Evolutionary conservation across 768 basidiomycete genomes (phyloP), one percentile per base, ranked within the genome.

Genomic region (Phylloporus sp.): DNA sequence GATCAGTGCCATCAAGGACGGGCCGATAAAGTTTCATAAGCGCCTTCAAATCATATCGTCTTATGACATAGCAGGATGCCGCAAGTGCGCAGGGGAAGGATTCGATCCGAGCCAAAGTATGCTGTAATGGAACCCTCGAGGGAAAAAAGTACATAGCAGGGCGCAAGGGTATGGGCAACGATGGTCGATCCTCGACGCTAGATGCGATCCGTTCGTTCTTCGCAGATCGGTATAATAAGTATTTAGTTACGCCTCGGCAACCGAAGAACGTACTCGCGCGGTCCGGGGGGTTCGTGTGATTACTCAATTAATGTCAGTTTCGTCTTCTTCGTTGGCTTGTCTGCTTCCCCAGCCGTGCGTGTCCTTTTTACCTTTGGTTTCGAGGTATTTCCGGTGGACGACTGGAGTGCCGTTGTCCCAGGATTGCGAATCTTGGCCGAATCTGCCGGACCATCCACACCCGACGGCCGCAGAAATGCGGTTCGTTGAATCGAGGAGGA

Each of bases 21-120:
- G 22, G 33, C 46, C 50, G 53, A 52, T 63, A 61, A 50, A 48
- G 60, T 63, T 63, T 63, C 61, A 63, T 64, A 62, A 52, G 42
- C 51, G 40, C 42, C 42, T 52, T 48, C 32, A n/a, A n/a, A 52
- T 63, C 51, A 52, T 61, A 56, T 54, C 49, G 48, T 47, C 46
- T 42, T 49, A 63, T 52, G 50, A 55, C 56, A 57, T 49, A 34
- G 39, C 46, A 52, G 24, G 32, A 61, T 46, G 47, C 46, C 32
- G 42, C 53, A 42, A 55, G 47, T 53, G 45, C 29, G 33, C 37
- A 48, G 34, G 27, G 45, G 48, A n/a, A n/a, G n/a, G 28, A 46
- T 44, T 48, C 48, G 20, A 52, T 48, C 52, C 31, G 35, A 45
- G 46, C 20, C 21, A 42, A 43, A 33, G 41, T n/a, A 49, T 57